A percentile compares a stretch with the other conserved stretches of the same genome.
Evolutionary conservation across 2,329 filamentous ascomycete genomes (phyloP).

Genomic region (Ophiostoma pallidulum): DNA sequence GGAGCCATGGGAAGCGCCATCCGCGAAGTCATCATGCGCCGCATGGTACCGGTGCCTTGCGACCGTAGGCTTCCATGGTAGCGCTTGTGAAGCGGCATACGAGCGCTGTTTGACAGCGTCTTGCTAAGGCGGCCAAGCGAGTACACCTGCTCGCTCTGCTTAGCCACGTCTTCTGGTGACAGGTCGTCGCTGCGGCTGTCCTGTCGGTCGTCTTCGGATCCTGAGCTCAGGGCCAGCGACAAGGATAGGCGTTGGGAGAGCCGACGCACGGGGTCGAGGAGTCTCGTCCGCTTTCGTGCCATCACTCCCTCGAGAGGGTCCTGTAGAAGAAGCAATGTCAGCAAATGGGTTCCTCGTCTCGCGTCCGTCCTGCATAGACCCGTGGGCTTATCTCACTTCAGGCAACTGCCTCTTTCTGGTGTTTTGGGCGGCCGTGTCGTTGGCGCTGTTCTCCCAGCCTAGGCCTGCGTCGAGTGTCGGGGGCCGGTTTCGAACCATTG

Average conservation of each 20-base stretch:
- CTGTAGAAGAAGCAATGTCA: neutral
- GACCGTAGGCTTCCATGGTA: constrained; percentile 3
- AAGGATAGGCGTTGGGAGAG: constrained; percentile 15
- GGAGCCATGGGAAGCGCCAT: neutral
- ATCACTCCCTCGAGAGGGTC: neutral
- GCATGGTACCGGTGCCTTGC: constrained; percentile 4
- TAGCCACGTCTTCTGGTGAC: constrained; percentile 11
- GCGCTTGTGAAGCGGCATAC: constrained; percentile 7
- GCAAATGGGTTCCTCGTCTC: too few species aligned
- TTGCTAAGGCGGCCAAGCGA: constrained; percentile 1
- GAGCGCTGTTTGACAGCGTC: constrained; percentile 2
- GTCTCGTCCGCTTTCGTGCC: constrained; percentile 12
- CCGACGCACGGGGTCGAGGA: constrained; percentile 14
- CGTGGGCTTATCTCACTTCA: neutral
- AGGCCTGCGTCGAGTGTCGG: neutral
- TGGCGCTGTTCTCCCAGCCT: neutral
- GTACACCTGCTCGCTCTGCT: constrained; percentile 12
- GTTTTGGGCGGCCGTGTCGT: neutral
- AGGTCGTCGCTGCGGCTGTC: constrained; percentile 1
- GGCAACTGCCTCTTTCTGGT: constrained; percentile 12
- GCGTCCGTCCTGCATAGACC: too few species aligned
- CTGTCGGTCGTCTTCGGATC: neutral
- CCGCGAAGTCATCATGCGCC: constrained; percentile 12
- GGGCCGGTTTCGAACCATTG: neutral
- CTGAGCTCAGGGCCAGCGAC: constrained; percentile 8